Evolutionary conservation across 73 alveolate species (phyloP).

Genomic region (Paramecium biaurelia): DNA sequence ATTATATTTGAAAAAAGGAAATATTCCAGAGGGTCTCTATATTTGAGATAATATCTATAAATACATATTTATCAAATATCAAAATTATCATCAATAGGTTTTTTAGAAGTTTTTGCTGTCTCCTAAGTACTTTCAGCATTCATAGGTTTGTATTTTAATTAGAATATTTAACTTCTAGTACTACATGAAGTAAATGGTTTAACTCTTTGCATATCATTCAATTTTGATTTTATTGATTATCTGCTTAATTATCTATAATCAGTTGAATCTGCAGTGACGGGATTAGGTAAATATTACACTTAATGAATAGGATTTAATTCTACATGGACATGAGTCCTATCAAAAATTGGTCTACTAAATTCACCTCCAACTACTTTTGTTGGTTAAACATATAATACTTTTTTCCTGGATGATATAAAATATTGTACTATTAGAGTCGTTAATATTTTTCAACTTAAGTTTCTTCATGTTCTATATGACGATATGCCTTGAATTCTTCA

Average conservation of each 20-base stretch:
- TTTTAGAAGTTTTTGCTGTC: background rate
- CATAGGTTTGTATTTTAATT: background rate
- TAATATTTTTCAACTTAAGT: background rate
- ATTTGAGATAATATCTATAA: conserved; percentile 72
- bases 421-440: background rate
- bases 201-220: conserved; percentile 15
- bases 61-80: conserved; percentile 13
- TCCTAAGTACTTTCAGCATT: background rate
- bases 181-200: conserved; percentile 40
- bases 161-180: background rate
- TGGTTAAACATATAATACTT: background rate
- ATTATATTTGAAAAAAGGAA: conserved; percentile 98
- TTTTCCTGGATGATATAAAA: background rate
- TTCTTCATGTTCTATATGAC: conserved; percentile 18
- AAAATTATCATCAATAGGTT: background rate
- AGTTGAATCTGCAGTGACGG: background rate
- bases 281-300: conserved; percentile 10
- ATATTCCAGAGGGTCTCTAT: conserved; percentile 98
- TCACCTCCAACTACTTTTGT: background rate
- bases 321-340: conserved; percentile 5
- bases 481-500: conserved; percentile 46
- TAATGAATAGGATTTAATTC: conserved; percentile 38
- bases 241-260: background rate
- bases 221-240: background rate
- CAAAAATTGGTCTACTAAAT: conserved; percentile 23